Evolutionary conservation across 1,139 yeast genomes (phyloP), one percentile per base, ranked within the genome.

Genomic region (Sugiyamaella japonica): DNA sequence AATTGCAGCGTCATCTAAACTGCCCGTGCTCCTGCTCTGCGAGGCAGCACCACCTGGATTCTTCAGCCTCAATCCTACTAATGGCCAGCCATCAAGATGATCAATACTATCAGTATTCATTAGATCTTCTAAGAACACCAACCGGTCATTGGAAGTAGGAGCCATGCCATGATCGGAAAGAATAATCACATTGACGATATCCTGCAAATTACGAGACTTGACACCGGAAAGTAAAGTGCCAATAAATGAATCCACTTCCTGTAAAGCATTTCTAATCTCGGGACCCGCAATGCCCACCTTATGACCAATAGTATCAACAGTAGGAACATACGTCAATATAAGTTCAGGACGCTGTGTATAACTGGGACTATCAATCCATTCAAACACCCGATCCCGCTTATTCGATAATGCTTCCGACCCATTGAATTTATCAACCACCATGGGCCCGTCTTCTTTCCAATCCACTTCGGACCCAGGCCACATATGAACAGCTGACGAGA

Each of bases 141-240:
- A 67, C 54, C 96, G 73, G 38, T 72, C 70, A 58, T 83, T 80
- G 0, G 89, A 80, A 0, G 95, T 86, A 1, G 96, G 95, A 0
- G 96, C 86, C 96, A 90, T 89, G 6, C 97, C 97, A 67, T 90
- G 97, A 67, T 90, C 97, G 52, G 96, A 88, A 1, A 90, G 86
- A 48, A 91, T 73, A 0, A 91, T 73, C 23, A 91, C 72, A 67
- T 91, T 91, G 10, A 86, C 88, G 46, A 89, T 77, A 38, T 82
- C 76, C 1, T 78, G 72, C 57, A 89, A 72, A 59, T 86, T 82
- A 54, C 96, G 76, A 16, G 67, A 62, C 1, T 67, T 61, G 17
- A 91, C 64, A 13, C 81, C 85, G 16, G 70, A 59, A 28, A 77
- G 71, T 53, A 89, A 58, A 9, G 73, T 66, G 16, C 76, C 79